Conservation (phyloP, 2,329 filamentous ascomycete genomes). For the Ascochyta lentis region DNA sequence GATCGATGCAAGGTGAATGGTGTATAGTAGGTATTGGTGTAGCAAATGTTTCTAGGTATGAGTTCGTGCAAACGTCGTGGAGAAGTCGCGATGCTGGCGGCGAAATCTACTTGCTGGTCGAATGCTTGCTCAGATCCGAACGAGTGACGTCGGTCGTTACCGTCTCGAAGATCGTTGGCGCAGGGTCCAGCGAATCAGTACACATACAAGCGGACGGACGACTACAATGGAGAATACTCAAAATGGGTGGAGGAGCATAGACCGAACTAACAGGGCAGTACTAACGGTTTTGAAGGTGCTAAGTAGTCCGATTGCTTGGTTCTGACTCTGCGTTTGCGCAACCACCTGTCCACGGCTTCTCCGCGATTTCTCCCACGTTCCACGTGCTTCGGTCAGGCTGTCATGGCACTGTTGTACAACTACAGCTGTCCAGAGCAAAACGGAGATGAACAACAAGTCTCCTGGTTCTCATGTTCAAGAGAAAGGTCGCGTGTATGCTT, state of each 20-base stretch:
- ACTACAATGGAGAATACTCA: not conserved
- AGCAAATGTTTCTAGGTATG: not conserved
- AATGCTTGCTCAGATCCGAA: conserved; percentile 19
- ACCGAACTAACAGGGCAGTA: not conserved
- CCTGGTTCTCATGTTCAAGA: not conserved
- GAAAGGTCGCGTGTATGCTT: not conserved
- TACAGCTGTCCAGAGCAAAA: not conserved
- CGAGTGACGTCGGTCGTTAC: conserved; percentile 37
- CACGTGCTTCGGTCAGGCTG: conserved; percentile 30
- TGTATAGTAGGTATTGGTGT: not conserved
- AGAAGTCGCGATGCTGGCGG: conserved; percentile 24
- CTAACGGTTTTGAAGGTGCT: not conserved
- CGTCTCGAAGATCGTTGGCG: conserved; percentile 21
- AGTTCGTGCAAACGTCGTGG: not conserved
- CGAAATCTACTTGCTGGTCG: conserved; percentile 26
- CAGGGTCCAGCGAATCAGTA: conserved; percentile 30
- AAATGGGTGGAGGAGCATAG: not conserved
- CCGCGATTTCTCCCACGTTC: conserved; percentile 31
- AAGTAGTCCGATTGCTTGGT: not conserved
- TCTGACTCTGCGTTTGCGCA: conserved; percentile 34
- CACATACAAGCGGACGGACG: conserved; percentile 15
- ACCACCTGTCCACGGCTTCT: conserved; percentile 12
- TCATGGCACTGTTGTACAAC: not conserved
- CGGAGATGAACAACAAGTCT: not conserved
- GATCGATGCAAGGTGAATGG: conserved; percentile 4